phyloP scores from a whole-genome alignment of 345 rosid species.

The Aquilaria sinensis region DNA sequence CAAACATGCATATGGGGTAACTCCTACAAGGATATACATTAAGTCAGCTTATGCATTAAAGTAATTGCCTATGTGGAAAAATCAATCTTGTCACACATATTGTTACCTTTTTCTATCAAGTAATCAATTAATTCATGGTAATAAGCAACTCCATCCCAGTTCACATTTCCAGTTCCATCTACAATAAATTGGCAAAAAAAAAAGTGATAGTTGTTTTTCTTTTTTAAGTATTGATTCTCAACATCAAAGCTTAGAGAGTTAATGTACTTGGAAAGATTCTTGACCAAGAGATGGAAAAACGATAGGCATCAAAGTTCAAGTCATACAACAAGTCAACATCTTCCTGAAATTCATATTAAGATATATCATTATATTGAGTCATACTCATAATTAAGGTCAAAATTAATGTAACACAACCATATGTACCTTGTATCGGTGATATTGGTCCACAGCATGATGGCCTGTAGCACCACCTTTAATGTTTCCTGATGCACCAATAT shows the following conservation, averaged over 20 bases:
- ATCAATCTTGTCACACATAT: too few relatives aligned
- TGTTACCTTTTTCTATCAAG: conserved; percentile 36
- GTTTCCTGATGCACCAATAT: conserved; percentile 21
- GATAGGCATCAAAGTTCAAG: conserved; percentile 61
- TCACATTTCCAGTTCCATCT: conserved; percentile 55
- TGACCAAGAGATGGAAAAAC: conserved; percentile 76
- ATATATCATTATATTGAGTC: too few relatives aligned
- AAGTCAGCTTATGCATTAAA: too few relatives aligned
- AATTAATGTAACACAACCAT: background rate
- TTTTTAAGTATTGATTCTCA: too few relatives aligned
- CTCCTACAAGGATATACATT: background rate
- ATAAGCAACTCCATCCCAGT: conserved; percentile 56
- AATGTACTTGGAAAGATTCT: conserved; percentile 53
- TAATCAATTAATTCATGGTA: conserved; percentile 47
- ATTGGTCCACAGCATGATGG: conserved; percentile 51
- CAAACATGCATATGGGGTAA: conserved; percentile 9
- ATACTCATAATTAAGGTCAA: too few relatives aligned
- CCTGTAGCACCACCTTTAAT: conserved; percentile 36
- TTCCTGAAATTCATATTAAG: conserved; percentile 21
- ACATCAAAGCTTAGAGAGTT: too few relatives aligned
- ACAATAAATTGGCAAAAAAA: background rate
- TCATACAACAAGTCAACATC: conserved; percentile 46
- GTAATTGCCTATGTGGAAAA: too few relatives aligned
- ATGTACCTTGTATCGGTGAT: conserved; percentile 44
- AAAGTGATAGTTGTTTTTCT: background rate